Evolutionary conservation across 1,284 basidiomycete species (phyloP), one percentile per base, ranked within the genome.

Genomic region (Pyrrhoderma noxium): DNA sequence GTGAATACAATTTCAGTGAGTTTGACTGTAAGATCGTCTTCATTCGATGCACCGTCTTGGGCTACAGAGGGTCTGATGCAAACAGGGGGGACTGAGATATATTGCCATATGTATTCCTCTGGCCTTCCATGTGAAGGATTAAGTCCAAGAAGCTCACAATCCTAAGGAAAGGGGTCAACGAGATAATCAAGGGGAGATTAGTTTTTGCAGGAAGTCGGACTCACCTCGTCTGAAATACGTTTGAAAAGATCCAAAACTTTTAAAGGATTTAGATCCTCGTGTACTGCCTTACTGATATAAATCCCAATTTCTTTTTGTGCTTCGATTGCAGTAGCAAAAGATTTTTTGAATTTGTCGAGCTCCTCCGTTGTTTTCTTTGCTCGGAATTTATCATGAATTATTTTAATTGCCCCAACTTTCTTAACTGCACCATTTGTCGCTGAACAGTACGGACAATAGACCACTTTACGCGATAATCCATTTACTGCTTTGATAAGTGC

Each of bases 41-140:
- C 96, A 64, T 98, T 99, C 25, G 90, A 94, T 14, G 93, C 93
- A 11, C 89, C 92, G 61, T 99, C 96, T 66, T 99, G 96, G 0
- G 90, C 88, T 1, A 99, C 96, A 3, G 93, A 97, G 0, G 96
- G 96, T 41, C 96, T 84, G 54, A 99, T 99, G 65, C 92, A 96
- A 37, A 97, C 93, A 0, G 96, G 96, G 16, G 96, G 96, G 13
- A 99, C 96, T 31, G 94, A 96, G 14, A 99, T 85, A 67, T 99
- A 99, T 67, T 98, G 95, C 96, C 96, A 99, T 53, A 99, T 84
- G 64, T 95, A 98, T 65, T 98, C 89, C 70, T 99, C 96, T 1
- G 96, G 96, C 51, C 96, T 74, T 49, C 94, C 94, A 62, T 85
- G 86, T 25, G 82, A 79, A 2, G 96, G 96, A 56, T 90, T 83